A percentile compares a stretch with the other conserved stretches of the same genome.
These are phyloP conservation scores for Ensete glaucum DNA, from an alignment of 176 grass and related monocot genomes.

Conservation along the genomic window DNA sequence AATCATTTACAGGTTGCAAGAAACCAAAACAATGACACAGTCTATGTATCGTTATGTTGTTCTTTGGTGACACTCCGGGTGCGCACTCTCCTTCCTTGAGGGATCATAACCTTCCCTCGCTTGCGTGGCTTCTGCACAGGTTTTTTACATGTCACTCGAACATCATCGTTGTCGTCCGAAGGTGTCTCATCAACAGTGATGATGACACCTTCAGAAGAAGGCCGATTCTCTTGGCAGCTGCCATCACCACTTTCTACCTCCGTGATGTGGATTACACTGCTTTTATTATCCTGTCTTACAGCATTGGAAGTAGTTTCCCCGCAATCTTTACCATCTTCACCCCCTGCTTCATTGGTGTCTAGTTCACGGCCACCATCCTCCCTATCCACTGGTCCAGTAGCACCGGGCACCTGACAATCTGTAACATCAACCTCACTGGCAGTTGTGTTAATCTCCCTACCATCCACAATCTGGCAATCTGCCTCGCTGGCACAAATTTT, in stretches of 20 bases:
- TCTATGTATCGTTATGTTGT: neutral
- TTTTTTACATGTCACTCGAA: slow-evolving; percentile 12
- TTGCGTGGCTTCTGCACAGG: slow-evolving; percentile 34
- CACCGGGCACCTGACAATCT: neutral
- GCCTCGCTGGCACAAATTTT: neutral
- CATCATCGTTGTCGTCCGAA: slow-evolving; percentile 25
- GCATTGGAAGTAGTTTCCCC: neutral
- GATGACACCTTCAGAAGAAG: neutral
- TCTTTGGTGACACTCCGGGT: slow-evolving; percentile 32
- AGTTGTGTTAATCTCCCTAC: slow-evolving; percentile 5
- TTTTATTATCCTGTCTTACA: neutral
- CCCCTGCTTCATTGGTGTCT: neutral
- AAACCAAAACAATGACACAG: too few relatives aligned
- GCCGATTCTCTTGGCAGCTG: slow-evolving; percentile 2
- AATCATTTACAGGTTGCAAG: neutral
- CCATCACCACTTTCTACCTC: neutral
- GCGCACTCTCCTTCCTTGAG: slow-evolving; percentile 21
- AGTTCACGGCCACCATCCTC: neutral
- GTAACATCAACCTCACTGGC: slow-evolving; percentile 7
- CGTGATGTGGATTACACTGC: neutral
- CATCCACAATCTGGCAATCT: slow-evolving; percentile 16
- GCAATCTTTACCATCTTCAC: slow-evolving; percentile 3
- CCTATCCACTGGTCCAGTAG: slow-evolving; percentile 3
- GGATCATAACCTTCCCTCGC: slow-evolving; percentile 40
- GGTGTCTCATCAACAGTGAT: slow-evolving; percentile 24